Conservation (phyloP, 257 asterid genomes). For the Solanum ossicruentum region DNA sequence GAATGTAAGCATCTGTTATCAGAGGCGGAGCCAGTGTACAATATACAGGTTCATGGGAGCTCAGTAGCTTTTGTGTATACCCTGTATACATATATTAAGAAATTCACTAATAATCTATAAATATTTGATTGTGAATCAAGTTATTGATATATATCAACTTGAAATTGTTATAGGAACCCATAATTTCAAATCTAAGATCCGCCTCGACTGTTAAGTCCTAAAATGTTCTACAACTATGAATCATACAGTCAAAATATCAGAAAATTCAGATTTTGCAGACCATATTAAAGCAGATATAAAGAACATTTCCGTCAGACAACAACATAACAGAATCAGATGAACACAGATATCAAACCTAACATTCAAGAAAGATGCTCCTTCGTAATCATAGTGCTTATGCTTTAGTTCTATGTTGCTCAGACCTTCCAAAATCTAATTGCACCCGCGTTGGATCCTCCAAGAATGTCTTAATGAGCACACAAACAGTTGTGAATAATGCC, state of each 20-base stretch:
- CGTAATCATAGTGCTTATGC: background rate
- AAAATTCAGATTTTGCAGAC: background rate
- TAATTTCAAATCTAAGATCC: no score
- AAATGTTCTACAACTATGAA: background rate
- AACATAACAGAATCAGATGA: background rate
- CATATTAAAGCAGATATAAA: background rate
- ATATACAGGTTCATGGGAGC: background rate
- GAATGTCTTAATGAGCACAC: background rate
- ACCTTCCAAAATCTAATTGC: background rate
- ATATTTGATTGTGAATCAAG: background rate
- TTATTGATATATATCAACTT: background rate
- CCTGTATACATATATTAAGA: background rate
- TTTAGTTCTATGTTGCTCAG: background rate
- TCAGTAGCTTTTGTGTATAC: background rate
- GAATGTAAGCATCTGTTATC: background rate
- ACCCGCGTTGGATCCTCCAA: background rate
- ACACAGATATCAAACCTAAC: background rate
- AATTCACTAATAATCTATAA: background rate
- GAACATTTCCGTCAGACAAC: background rate
- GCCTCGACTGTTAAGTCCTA: background rate
- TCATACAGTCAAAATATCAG: background rate
- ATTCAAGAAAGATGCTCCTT: background rate
- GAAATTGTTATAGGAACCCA: background rate
- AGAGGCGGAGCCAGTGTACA: background rate
- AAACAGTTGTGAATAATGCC: background rate